These are phyloP conservation scores for Fusarium heterosporum DNA, from an alignment of 2,329 filamentous ascomycete species.

Conservation along the genomic window DNA sequence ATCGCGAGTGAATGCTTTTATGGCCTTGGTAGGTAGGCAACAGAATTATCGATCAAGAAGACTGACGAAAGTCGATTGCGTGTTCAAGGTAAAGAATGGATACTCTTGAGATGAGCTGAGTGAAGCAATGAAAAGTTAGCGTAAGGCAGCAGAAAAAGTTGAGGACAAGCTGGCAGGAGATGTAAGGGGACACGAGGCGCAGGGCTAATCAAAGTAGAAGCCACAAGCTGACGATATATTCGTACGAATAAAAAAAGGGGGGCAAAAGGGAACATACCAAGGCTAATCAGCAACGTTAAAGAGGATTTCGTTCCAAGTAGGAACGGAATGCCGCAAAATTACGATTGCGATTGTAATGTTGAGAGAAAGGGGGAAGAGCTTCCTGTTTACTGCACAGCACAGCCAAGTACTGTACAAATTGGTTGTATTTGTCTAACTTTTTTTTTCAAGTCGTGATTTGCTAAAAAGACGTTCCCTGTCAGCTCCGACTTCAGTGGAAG, in stretches of 20 bases:
- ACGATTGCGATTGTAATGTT: slow-evolving; percentile 12
- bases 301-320: slow-evolving; percentile 18
- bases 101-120: slow-evolving; percentile 36
- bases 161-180: slow-evolving; percentile 45
- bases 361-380: slow-evolving; percentile 19
- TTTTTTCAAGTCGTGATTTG: slow-evolving; percentile 34
- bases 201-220: slow-evolving; percentile 24
- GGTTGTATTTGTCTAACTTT: slow-evolving; percentile 23
- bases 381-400: slow-evolving; percentile 7
- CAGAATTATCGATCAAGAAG: slow-evolving; percentile 42
- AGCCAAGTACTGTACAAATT: slow-evolving; percentile 29
- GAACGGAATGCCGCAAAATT: slow-evolving; percentile 37
- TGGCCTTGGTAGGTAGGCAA: slow-evolving; percentile 39
- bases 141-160: slow-evolving; percentile 31
- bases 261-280: slow-evolving; percentile 27
- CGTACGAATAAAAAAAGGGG: slow-evolving; percentile 12
- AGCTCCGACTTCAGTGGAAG: slow-evolving; percentile 20
- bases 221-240: slow-evolving; percentile 21
- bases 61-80: slow-evolving; percentile 40
- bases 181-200: slow-evolving; percentile 35
- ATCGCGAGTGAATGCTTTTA: slow-evolving; percentile 31
- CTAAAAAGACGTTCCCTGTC: slow-evolving; percentile 28
- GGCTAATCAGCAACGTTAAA: slow-evolving; percentile 7
- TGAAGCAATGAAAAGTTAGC: slow-evolving; percentile 25
- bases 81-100: slow-evolving; percentile 39